Base-by-base conservation (phyloP, 495 filamentous ascomycete genomes). In the Aspergillus wentii region DNA sequence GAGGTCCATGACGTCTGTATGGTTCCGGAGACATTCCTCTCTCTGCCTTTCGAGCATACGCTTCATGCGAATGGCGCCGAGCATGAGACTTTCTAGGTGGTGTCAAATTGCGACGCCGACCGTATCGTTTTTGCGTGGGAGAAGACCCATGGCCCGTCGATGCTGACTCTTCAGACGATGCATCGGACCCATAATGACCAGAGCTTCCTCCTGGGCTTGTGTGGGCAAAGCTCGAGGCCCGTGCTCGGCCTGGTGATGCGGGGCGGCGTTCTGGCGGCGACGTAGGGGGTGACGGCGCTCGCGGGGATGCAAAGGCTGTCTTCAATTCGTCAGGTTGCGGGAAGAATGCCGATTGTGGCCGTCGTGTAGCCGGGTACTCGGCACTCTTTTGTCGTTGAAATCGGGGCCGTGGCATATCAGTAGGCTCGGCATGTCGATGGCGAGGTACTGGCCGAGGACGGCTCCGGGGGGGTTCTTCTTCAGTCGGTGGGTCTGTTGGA, bases 1-100 rank as follows among this genome's bases (percentile, higher is more conserved):
- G 50, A 33, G 16, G 41, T 11, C 32, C 40, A 42, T 44, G 44
- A 3, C 51, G 53, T 27, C 40, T 28, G 6, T 53, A 48, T 1
- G 49, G 34, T 17, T 51, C 34, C 0, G 64, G 60, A 0, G 64
- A 66, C 3, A 57, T 35, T 3, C 66, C 61, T 19, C 60, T 49
- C 3, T 47, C 46, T 0, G 59, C 59, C 49, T 56, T 55, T 14
- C 62, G 57, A 1, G 42, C 54, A 25, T 67, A 69, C 2, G 62
- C 56, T 20, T 71, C 67, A 34, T 71, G 67, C 1, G 67, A 71
- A 43, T 71, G 67, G 1, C 67, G 63, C 11, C 67, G 62, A 0
- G 57, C 52, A 16, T 51, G 39, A 4, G 52, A 47, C 15, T 41
- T 20, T 1, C 57, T 44, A 8, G 57, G 53, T 0, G 59, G 63